Base-by-base conservation (phyloP, 2,329 filamentous ascomycete species). In the Diplocarpon mali region DNA sequence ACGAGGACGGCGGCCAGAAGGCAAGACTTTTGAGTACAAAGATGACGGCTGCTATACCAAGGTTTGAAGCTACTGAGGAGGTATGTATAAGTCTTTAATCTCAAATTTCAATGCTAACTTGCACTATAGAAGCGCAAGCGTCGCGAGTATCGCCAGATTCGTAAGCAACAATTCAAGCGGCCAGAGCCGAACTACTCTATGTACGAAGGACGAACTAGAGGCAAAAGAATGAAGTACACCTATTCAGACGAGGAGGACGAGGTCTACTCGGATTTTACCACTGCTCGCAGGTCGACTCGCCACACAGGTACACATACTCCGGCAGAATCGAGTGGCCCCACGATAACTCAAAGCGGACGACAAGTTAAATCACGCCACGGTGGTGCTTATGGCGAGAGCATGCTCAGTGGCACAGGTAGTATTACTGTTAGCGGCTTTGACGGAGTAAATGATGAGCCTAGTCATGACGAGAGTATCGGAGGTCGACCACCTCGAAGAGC, bases 151-250 rank as follows among this genome's bases (percentile, higher is more conserved):
- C 82, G 92, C 13, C 77, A 86, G 60, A 74, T 79, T 56, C 85
- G 86, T 28, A 62, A 63, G 41, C 57, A 90, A 49, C 82, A 85
- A 47, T 96, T 96, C 66, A 76, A 83, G 53, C 78, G 88, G 5
- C 87, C 88, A 5, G 89, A 95, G 56, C 82, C 84, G 9, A 88
- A 88, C 4, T 93, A 90, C 61, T 95, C 89, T 1, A 71, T 94
- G 46, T 98, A 98, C 63, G 92, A 98, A 67, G 92, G 92, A 40
- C 85, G 92, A 42, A 98, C 93, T 5, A 80, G 92, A 47, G 92
- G 92, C 45, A 96, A 98, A 70, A 84, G 90, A 49, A 84, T 94
- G 67, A 93, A 89, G 64, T 98, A 98, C 61, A 98, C 87, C 0
- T 98, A 85, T 60, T 93, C 88, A 0, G 89, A 95, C 42, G 86